A percentile compares a stretch with the other conserved stretches of the same genome.
Conservation (phyloP, 1,139 yeast species). For the Saccharomyces hybrid region DNA sequence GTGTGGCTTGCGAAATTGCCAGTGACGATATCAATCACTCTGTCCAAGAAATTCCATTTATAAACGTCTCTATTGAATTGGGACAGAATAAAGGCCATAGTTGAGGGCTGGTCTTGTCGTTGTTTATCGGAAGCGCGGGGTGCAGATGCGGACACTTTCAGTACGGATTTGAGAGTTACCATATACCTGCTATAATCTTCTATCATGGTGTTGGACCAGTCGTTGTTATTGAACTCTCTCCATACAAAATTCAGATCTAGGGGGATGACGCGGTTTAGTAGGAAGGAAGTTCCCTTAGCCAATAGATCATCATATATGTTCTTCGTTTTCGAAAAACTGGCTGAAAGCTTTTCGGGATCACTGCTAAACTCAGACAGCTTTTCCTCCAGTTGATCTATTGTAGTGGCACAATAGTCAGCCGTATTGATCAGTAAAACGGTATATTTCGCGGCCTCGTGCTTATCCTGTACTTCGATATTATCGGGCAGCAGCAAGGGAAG, state of each 20-base stretch:
- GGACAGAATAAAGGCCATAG: constrained; percentile 41
- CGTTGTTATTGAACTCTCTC: constrained; percentile 77
- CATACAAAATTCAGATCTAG: constrained; percentile 61
- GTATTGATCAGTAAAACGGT: constrained; percentile 75
- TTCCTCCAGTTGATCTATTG: constrained; percentile 70
- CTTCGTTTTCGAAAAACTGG: constrained; percentile 49
- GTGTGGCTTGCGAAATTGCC: constrained; percentile 53
- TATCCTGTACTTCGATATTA: constrained; percentile 33
- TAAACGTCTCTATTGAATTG: constrained; percentile 65
- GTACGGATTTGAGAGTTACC: constrained; percentile 45
- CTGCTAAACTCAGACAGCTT: constrained; percentile 48
- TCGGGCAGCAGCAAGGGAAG: constrained; percentile 46
- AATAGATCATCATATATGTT: constrained; percentile 53
- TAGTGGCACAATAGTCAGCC: constrained; percentile 78
- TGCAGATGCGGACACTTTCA: constrained; percentile 45
- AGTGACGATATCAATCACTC: constrained; percentile 59
- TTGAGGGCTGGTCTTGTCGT: constrained; percentile 11
- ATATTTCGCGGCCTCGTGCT: constrained; percentile 54
- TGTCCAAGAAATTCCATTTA: constrained; percentile 66
- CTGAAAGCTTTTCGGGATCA: constrained; percentile 33
- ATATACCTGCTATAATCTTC: constrained; percentile 68
- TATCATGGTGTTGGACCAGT: constrained; percentile 64
- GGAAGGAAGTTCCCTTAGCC: constrained; percentile 48
- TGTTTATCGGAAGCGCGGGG: too few species aligned
- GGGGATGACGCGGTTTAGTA: constrained; percentile 51